Evolutionary conservation across 768 basidiomycete species (phyloP).

Genomic region (Gymnopilus dilepis): DNA sequence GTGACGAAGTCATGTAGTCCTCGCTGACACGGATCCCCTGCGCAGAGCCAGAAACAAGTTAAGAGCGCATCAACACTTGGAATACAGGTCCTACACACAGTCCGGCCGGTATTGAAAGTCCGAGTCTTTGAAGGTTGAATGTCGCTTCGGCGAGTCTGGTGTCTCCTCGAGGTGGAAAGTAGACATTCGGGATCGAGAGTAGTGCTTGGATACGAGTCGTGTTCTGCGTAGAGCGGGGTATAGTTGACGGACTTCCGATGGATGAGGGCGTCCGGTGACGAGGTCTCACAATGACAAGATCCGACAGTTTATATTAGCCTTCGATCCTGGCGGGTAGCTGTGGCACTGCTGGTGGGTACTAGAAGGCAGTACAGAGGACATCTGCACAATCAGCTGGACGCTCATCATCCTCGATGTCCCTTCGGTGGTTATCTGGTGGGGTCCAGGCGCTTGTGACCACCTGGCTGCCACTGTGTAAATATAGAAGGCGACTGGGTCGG

Average conservation of each 20-base stretch:
- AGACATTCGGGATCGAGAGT: neutral
- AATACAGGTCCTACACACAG: neutral
- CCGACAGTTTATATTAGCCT: neutral
- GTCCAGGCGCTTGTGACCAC: no score
- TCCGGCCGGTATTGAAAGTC: neutral
- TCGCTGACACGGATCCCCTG: neutral
- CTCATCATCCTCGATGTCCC: no score
- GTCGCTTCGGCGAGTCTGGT: neutral
- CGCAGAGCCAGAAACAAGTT: neutral
- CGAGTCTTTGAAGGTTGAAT: neutral
- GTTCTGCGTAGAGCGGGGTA: neutral
- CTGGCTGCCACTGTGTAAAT: no score
- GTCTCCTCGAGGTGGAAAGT: neutral
- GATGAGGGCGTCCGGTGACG: no score
- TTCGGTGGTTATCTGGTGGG: no score
- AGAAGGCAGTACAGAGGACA: no score
- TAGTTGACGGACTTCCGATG: no score
- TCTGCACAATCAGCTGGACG: no score
- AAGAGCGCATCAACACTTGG: no score
- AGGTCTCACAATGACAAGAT: slow-evolving; percentile 1
- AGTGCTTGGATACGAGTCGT: no score
- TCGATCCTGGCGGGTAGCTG: neutral
- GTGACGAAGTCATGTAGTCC: neutral
- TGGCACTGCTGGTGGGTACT: no score
- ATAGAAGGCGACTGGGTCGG: no score